Evolutionary conservation across 768 basidiomycete species (phyloP).

Genomic region (Sarcodon aspratus): DNA sequence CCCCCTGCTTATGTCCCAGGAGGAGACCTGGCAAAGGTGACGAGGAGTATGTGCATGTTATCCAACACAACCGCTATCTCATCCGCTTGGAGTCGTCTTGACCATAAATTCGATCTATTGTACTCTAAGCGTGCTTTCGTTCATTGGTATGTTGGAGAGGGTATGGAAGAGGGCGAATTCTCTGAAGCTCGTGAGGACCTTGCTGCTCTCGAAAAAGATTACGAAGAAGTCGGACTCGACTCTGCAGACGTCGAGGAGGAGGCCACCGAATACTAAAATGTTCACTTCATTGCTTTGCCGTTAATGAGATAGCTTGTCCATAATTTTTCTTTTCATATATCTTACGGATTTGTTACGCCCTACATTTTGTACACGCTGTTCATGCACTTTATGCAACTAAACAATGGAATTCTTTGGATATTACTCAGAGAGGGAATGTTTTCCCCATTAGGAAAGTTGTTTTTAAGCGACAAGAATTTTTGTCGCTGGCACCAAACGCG

Average conservation of each 20-base stretch:
- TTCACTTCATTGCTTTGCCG: constrained; percentile 4
- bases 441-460: background rate
- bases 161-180: constrained; percentile 93
- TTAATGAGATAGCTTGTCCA: too few relatives aligned
- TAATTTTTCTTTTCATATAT: constrained; percentile 7
- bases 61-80: constrained; percentile 70
- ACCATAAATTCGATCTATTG: constrained; percentile 74
- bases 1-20: constrained; percentile 65
- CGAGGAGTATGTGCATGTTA: constrained; percentile 68
- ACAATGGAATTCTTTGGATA: background rate
- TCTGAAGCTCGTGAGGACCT: constrained; percentile 98
- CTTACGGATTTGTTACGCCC: too few relatives aligned
- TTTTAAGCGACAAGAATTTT: background rate
- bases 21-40: constrained; percentile 68
- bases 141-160: constrained; percentile 64
- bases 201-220: constrained; percentile 98
- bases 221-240: constrained; percentile 68
- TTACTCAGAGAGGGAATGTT: constrained; percentile 2
- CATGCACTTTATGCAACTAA: too few relatives aligned
- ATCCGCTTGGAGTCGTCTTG: constrained; percentile 59
- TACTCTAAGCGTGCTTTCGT: constrained; percentile 52
- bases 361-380: too few relatives aligned
- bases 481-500: background rate
- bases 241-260: constrained; percentile 40
- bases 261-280: constrained; percentile 29